Evolutionary conservation across 2,329 filamentous ascomycete species (phyloP).

Genomic region (Nemania sp.): DNA sequence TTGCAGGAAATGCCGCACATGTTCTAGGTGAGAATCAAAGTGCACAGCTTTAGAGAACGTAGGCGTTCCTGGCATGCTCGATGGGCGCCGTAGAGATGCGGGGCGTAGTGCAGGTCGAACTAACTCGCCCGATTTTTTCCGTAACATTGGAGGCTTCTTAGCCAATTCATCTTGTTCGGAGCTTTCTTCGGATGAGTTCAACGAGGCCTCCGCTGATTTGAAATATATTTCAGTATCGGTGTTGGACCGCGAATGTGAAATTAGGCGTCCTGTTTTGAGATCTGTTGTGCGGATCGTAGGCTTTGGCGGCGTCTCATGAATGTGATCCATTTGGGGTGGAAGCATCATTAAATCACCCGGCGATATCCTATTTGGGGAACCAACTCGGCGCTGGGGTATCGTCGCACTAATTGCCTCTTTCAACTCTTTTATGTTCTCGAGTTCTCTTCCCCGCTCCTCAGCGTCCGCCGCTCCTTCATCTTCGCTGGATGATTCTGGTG

Average conservation of each 20-base stretch:
- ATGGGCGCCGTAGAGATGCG: conserved; percentile 82
- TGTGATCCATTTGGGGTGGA: conserved; percentile 51
- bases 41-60: conserved; percentile 98
- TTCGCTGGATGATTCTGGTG: conserved; percentile 89
- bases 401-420: conserved; percentile 85
- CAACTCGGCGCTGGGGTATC: conserved; percentile 74
- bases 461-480: conserved; percentile 73
- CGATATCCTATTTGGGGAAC: conserved; percentile 63
- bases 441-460: conserved; percentile 57
- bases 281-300: conserved; percentile 62
- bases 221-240: conserved; percentile 66
- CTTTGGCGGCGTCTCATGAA: conserved; percentile 55
- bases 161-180: conserved; percentile 66
- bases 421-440: conserved; percentile 73
- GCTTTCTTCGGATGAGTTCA: conserved; percentile 71
- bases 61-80: conserved; percentile 96
- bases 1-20: conserved; percentile 94
- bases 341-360: conserved; percentile 54
- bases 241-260: conserved; percentile 65
- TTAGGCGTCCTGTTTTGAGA: conserved; percentile 58
- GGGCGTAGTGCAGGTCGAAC: conserved; percentile 91
- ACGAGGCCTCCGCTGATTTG: conserved; percentile 63
- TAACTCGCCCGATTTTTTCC: conserved; percentile 98
- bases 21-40: conserved; percentile 95
- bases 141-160: conserved; percentile 88